A percentile compares a stretch with the other conserved stretches of the same genome.
phyloP scores from a whole-genome alignment of 2,329 filamentous ascomycete genomes.

The Cryphonectria carpinicola region DNA sequence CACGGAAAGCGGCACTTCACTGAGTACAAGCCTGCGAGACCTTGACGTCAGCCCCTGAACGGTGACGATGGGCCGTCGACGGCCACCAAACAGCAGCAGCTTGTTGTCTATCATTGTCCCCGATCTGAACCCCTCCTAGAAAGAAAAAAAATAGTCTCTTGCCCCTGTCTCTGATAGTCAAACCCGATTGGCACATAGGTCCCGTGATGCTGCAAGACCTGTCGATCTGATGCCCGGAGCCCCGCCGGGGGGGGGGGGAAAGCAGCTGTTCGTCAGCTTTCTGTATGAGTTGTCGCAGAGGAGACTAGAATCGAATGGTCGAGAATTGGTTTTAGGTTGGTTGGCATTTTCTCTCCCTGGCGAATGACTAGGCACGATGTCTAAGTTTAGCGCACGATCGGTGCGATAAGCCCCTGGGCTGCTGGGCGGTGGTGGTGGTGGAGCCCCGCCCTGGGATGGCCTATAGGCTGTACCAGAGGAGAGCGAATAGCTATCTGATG shows the following conservation, averaged over 20 bases:
- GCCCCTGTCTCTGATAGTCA: background rate
- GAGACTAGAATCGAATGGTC: background rate
- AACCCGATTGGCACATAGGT: background rate
- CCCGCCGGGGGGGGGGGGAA: no score
- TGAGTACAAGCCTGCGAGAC: background rate
- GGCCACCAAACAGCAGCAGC: background rate
- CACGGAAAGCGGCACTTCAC: background rate
- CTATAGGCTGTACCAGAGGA: background rate
- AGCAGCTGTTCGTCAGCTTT: background rate
- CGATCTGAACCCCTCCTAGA: no score
- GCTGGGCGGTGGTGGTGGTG: background rate
- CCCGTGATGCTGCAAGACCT: slow-evolving; percentile 1
- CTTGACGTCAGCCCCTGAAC: background rate
- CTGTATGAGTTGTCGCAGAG: background rate
- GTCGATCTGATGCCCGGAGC: background rate
- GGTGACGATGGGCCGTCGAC: background rate
- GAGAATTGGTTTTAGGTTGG: background rate
- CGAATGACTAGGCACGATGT: slow-evolving; percentile 1
- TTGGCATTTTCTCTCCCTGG: background rate
- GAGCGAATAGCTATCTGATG: background rate
- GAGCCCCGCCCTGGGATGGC: background rate
- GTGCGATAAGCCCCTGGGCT: background rate
- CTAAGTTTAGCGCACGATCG: slow-evolving; percentile 5
- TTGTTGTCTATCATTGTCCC: background rate
- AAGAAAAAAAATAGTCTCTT: background rate